Evolutionary conservation across 2,329 filamentous ascomycete genomes (phyloP), one percentile per base, ranked within the genome.

Genomic region (Ceratocystis huliohia): DNA sequence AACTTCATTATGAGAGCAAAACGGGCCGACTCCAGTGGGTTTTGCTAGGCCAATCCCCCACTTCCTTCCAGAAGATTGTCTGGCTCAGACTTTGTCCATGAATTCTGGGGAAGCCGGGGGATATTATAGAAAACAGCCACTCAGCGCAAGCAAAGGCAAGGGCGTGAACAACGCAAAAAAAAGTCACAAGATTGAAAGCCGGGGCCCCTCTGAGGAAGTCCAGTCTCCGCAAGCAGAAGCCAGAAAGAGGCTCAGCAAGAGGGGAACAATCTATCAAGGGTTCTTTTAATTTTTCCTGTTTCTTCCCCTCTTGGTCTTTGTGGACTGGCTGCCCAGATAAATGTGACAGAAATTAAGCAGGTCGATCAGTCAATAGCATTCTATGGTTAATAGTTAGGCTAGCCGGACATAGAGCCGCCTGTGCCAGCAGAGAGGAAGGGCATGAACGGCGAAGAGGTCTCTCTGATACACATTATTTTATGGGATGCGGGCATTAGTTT

Each of bases 51-150:
- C 13, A 53, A 53, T 25, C 45, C 45, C n/a, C 13, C 48, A 22
- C 48, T 50, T 50, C 20, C n/a, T 22, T n/a, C 15, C 17, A 50
- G 46, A 50, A 50, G n/a, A 22, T 22, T 50, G 5, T 22, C 46
- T 50, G 46, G 46, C n/a, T 22, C 46, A 13, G 13, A 10, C 28
- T 25, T 53, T 53, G 53, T 33, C 53, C 5, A 30, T 59, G 53
- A 28, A 37, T 59, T 59, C 53, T 57, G 53, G 53, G 53, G 53
- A 57, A 57, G 53, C 25, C 53, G 53, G 53, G 53, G 53, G 28
- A 33, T 33, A 15, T 17, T 17, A 33, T 17, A 15, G 53, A 25
- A 28, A 33, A 22, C 13, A 30, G 30, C 46, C 22, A 22, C 17
- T 13, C 53, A 33, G 53, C 2, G 30, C 8, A 28, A 30, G 22